Base-by-base conservation (phyloP, 176 grass and related monocot species). In the Cenchrus fungigraminus region DNA sequence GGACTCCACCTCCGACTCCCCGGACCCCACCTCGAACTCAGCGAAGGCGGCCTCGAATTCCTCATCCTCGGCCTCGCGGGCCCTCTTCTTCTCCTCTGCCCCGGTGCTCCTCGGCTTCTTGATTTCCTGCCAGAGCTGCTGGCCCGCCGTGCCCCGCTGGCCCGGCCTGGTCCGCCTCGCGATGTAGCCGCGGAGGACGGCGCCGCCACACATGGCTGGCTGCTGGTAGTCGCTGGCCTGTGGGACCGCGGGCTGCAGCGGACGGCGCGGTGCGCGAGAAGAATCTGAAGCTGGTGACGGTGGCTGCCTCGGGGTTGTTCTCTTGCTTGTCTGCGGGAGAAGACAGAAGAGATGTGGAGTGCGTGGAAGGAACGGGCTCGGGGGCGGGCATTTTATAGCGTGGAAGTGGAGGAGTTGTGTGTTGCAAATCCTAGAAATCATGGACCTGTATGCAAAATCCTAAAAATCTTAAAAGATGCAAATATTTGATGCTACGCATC, bases 191-290 rank as follows among this genome's bases (percentile, higher is more conserved):
- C 89, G 87, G 71, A 98, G 87, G 63, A 98, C 84, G 68, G 91
- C 89, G 68, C 93, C 96, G 50, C 96, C 96, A 51, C 96, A 98
- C 96, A 98, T 98, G 82, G 84, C 89, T 65, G 15, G 61, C 22
- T 17, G 61, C 45, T 32, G 77, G n/a, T 17, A 56, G 6, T 9
- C 25, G 2, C 63, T 56, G 71, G 17, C 20, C 55, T 13, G 62
- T 43, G 77, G 78, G 55, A 12, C 64, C 34, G 19, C 20, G 64
- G 64, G 65, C 25, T 70, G 65, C 13, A 25, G 44, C 32, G 12
- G 13, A 68, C 52, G 25, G 9, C 71, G 42, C 58, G 56, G 6
- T 17, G 62, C 32, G 25, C 77, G 25, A 37, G 46, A 34, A 34
- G 29, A 60, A 72, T 20, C n/a, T 73, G 45, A 22, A 72, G 45